Conservation (phyloP, 352 stramenopile species). For the Poterioochromonas sp. region DNA sequence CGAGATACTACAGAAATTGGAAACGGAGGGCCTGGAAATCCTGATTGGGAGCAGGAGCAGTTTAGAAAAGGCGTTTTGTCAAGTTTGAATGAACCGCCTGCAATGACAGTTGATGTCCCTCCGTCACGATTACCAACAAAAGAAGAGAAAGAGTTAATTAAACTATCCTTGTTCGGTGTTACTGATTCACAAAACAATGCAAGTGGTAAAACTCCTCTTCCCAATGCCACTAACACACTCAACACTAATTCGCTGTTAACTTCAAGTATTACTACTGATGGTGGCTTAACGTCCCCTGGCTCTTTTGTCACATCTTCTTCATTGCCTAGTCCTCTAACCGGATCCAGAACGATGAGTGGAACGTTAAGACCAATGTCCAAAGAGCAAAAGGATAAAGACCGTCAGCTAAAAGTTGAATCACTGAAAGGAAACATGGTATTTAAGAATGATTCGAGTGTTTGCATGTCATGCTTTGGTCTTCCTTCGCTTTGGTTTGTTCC, state of each 20-base stretch:
- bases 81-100: not conserved
- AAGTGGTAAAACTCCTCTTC: too few species aligned
- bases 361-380: too few species aligned
- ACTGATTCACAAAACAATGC: too few species aligned
- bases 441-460: not conserved
- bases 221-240: not conserved
- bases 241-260: not conserved
- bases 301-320: not conserved
- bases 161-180: too few species aligned
- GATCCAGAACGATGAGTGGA: too few species aligned
- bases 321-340: too few species aligned
- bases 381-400: too few species aligned
- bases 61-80: not conserved
- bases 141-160: constrained; percentile 31
- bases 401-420: too few species aligned
- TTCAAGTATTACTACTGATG: too few species aligned
- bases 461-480: not conserved
- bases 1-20: not conserved
- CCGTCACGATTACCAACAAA: constrained; percentile 25
- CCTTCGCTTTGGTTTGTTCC: constrained; percentile 24
- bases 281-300: not conserved
- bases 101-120: not conserved
- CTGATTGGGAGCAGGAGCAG: not conserved
- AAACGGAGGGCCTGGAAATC: not conserved
- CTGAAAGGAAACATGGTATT: not conserved